phyloP scores from a whole-genome alignment of 2,329 filamentous ascomycete genomes.

The Monilinia laxa region DNA sequence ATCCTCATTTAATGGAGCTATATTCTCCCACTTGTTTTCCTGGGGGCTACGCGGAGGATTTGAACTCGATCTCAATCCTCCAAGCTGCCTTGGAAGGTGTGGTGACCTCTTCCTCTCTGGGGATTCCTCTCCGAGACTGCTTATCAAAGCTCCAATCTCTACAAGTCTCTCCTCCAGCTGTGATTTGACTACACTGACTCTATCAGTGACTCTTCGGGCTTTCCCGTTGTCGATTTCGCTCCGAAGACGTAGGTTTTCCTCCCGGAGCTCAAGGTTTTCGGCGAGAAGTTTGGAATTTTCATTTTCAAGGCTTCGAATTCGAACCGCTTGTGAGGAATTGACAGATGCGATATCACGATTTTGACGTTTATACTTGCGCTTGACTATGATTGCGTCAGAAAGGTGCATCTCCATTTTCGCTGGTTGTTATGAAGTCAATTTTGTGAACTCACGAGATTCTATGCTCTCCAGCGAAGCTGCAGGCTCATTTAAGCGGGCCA shows the following conservation, averaged over 20 bases:
- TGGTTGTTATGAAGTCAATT: neutral
- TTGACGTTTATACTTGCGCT: constrained; percentile 75
- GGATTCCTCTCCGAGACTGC: constrained; percentile 61
- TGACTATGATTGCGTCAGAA: constrained; percentile 53
- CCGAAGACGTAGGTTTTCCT: constrained; percentile 68
- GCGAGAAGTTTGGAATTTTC: constrained; percentile 72
- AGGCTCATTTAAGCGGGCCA: constrained; percentile 81
- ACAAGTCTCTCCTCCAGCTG: constrained; percentile 70
- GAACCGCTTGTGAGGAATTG: constrained; percentile 75
- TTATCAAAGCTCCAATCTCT: constrained; percentile 68
- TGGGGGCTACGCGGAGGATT: constrained; percentile 47
- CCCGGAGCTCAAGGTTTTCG: constrained; percentile 74
- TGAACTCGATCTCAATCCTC: constrained; percentile 39
- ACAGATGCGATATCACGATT: constrained; percentile 79
- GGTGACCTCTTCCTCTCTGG: constrained; percentile 51
- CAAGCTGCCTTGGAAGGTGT: constrained; percentile 41
- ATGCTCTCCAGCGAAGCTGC: constrained; percentile 66
- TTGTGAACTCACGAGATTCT: constrained; percentile 62
- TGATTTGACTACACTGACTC: constrained; percentile 67
- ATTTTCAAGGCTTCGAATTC: constrained; percentile 73
- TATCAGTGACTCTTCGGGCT: constrained; percentile 59
- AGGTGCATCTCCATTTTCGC: constrained; percentile 14
- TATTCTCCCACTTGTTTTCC: constrained; percentile 54
- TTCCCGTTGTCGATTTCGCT: constrained; percentile 63
- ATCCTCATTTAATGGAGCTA: constrained; percentile 23